Evolutionary conservation across 208 protist species (phyloP), one percentile per base, ranked within the genome.

Genomic region (Herpetomonas samuelpessoai): DNA sequence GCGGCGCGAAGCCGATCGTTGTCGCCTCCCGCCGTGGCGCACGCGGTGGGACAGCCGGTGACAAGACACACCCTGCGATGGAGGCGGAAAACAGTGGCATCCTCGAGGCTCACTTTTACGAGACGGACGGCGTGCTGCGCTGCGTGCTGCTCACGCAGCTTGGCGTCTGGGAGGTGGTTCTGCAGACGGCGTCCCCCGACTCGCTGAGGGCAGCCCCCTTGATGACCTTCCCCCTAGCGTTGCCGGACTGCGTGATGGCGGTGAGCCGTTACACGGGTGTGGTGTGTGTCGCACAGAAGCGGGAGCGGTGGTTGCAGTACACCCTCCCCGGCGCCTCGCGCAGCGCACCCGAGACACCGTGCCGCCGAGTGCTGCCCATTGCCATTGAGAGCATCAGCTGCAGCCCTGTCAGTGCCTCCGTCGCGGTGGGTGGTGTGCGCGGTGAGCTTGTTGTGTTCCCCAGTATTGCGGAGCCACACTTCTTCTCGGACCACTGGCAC

Each of bases 401-500:
- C 68, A 88, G 73, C 47, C 82, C 84, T 2, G 47, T 63, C 9
- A 50, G 45, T 10, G 49, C 64, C 21, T 57, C 65, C 16, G 73
- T 92, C n/a, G 88, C 83, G 16, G 49, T 95, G 1, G 88, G 88
- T 35, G 88, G 88, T 10, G 65, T 57, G 2, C 82, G 88, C 1
- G 88, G 88, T 22, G 88, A 95, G 74, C 59, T 95, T 38, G 44
- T 86, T 22, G 64, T 91, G 39, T 92, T 78, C 58, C 78, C 79
- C 41, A 71, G 78, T 26, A 61, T 88, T 10, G 64, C 61, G 18
- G 71, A 77, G 41, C 14, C 66, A 7, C 82, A 95, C 67, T 79
- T 73, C 67, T 95, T 95, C 67, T 70, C 88, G 3, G 88, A 95
- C 56, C 88, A 95, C 66, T 95, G 88, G 88, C 88, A 95, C 68